These are phyloP conservation scores for Scytalidium sp. DNA, from an alignment of 2,329 filamentous ascomycete species.

Conservation along the genomic window DNA sequence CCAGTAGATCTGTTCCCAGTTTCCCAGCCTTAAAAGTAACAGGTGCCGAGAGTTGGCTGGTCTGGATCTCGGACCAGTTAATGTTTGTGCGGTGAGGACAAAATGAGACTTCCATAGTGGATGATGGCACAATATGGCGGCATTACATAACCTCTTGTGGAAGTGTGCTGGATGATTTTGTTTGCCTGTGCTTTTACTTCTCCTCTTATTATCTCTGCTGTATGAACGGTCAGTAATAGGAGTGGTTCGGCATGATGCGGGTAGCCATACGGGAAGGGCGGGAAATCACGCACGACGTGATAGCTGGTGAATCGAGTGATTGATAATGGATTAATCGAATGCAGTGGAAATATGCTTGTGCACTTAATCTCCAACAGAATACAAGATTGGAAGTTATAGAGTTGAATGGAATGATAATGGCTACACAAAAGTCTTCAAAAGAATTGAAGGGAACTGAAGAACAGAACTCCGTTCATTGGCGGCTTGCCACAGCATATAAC, in stretches of 20 bases:
- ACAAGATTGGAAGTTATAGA: constrained; percentile 2
- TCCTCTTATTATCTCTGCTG: constrained; percentile 23
- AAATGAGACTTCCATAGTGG: constrained; percentile 26
- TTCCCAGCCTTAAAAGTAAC: constrained; percentile 17
- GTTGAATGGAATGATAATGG: constrained; percentile 11
- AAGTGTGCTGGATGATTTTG: constrained; percentile 13
- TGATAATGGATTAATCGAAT: not conserved
- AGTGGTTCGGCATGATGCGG: constrained; percentile 24
- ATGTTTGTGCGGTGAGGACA: constrained; percentile 25
- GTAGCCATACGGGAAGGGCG: constrained; percentile 16
- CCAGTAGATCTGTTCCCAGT: constrained; percentile 15
- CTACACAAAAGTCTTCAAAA: constrained; percentile 11
- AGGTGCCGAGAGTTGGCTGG: constrained; percentile 15
- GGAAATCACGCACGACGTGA: constrained; percentile 7
- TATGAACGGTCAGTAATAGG: constrained; percentile 14
- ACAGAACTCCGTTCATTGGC: constrained; percentile 18
- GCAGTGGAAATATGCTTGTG: not conserved
- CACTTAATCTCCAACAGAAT: constrained; percentile 13
- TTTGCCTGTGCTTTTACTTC: not conserved
- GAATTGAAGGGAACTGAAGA: constrained; percentile 11
- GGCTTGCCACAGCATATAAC: constrained; percentile 8
- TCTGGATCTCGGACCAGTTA: constrained; percentile 21
- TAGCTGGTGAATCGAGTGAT: constrained; percentile 5
- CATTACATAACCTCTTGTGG: constrained; percentile 16
- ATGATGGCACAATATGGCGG: constrained; percentile 7